phyloP scores from a whole-genome alignment of 1,284 basidiomycete species.

The Lentinula novae-zelandiae region DNA sequence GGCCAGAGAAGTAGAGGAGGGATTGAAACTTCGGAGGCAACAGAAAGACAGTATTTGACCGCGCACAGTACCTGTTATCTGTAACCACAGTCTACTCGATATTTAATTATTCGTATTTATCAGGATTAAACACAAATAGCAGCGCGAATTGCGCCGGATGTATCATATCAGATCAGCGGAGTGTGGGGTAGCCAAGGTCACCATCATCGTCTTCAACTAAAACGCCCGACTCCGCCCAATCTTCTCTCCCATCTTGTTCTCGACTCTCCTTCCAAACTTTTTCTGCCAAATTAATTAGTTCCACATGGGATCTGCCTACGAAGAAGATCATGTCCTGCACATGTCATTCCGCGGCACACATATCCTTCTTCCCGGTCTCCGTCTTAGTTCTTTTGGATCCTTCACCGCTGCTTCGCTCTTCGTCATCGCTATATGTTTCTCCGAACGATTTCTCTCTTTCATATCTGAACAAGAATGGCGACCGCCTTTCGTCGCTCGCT shows the following conservation, averaged over 20 bases:
- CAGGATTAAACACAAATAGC: neutral
- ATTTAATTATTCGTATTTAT: neutral
- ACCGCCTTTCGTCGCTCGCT: slow-evolving; percentile 35
- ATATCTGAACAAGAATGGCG: slow-evolving; percentile 43
- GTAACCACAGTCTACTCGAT: neutral
- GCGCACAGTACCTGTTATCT: neutral
- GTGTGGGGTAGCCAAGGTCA: neutral
- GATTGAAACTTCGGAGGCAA: neutral
- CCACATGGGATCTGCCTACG: neutral
- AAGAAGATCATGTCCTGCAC: slow-evolving; percentile 40
- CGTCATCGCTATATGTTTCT: slow-evolving; percentile 44
- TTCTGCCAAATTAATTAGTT: neutral
- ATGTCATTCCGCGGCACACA: slow-evolving; percentile 54
- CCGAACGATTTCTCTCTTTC: slow-evolving; percentile 55
- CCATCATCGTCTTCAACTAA: neutral
- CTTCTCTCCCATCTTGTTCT: neutral
- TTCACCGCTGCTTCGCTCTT: slow-evolving; percentile 51
- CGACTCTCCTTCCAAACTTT: neutral
- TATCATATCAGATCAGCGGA: neutral
- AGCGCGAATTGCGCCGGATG: neutral
- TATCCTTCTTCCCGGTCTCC: slow-evolving; percentile 50
- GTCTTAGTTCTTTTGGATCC: slow-evolving; percentile 43
- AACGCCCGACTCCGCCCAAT: neutral
- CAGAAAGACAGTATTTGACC: neutral
- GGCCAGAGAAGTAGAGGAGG: slow-evolving; percentile 37